Conservation (phyloP, 2,329 filamentous ascomycete genomes). For the Stachybotrys echinatus region DNA sequence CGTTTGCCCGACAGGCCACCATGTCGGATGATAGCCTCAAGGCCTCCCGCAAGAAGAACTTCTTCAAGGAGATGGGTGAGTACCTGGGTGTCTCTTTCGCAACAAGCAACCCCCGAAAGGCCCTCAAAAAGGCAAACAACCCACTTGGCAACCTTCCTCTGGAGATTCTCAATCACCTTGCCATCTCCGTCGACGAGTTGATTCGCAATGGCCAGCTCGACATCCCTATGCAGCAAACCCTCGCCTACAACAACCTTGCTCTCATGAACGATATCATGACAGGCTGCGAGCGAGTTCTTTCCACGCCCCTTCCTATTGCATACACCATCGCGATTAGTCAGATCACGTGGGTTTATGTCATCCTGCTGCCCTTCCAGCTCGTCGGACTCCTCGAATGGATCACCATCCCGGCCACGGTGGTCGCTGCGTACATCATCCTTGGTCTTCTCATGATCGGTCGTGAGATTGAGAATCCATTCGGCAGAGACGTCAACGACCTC, state of each 20-base stretch:
- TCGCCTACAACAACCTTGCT: slow-evolving; percentile 55
- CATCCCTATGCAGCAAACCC: slow-evolving; percentile 53
- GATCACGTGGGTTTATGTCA: slow-evolving; percentile 80
- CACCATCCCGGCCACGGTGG: slow-evolving; percentile 70
- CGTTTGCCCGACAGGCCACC: slow-evolving; percentile 59
- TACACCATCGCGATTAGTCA: slow-evolving; percentile 82
- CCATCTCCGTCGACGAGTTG: slow-evolving; percentile 58
- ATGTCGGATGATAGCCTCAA: slow-evolving; percentile 27
- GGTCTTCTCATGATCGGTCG: slow-evolving; percentile 68
- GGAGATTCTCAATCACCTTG: slow-evolving; percentile 71
- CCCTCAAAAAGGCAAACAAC: slow-evolving; percentile 65
- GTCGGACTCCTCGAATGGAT: slow-evolving; percentile 60
- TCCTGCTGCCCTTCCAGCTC: slow-evolving; percentile 78
- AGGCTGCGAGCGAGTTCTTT: slow-evolving; percentile 71
- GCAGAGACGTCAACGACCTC: slow-evolving; percentile 76
- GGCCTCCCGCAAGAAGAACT: slow-evolving; percentile 33
- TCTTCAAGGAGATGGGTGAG: slow-evolving; percentile 63
- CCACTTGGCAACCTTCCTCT: slow-evolving; percentile 80
- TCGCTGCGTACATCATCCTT: slow-evolving; percentile 76
- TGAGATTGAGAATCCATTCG: slow-evolving; percentile 84
- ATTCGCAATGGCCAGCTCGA: slow-evolving; percentile 50
- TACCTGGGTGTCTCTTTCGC: slow-evolving; percentile 75
- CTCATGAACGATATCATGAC: slow-evolving; percentile 67
- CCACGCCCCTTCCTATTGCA: slow-evolving; percentile 75
- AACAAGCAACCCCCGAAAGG: slow-evolving; percentile 71